Evolutionary conservation across 2,329 filamentous ascomycete species (phyloP).

Genomic region (Aspergillus phoenicis): DNA sequence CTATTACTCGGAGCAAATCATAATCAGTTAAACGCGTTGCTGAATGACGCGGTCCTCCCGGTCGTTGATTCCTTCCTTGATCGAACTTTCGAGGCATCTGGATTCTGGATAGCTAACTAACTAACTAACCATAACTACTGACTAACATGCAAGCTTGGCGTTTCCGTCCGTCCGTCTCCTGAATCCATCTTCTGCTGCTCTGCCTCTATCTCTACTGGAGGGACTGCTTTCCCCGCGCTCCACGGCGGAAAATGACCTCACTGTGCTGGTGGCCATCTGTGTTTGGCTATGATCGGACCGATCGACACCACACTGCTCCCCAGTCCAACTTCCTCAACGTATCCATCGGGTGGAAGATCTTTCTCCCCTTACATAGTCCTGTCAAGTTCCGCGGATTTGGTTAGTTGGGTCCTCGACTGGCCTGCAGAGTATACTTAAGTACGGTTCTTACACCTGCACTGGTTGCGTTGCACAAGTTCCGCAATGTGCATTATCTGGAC

Average conservation of each 20-base stretch:
- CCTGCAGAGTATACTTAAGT: neutral
- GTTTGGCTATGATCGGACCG: neutral
- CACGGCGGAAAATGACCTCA: constrained; percentile 32
- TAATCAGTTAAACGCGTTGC: constrained; percentile 8
- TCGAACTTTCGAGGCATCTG: neutral
- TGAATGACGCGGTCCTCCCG: neutral
- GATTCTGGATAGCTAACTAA: too few species aligned
- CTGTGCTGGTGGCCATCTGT: neutral
- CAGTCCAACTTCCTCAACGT: constrained; percentile 38
- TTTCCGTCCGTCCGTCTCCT: constrained; percentile 1
- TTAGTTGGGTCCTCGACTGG: neutral
- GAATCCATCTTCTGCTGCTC: neutral
- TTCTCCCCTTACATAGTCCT: neutral
- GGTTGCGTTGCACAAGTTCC: neutral
- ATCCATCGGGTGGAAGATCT: neutral
- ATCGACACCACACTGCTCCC: constrained; percentile 41
- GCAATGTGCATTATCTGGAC: neutral
- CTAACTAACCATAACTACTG: neutral
- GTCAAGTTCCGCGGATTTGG: neutral
- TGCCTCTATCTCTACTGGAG: neutral
- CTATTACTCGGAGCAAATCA: constrained; percentile 11
- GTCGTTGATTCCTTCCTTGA: neutral
- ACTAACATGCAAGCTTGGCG: neutral
- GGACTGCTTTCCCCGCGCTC: constrained; percentile 16
- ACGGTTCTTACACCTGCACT: neutral